Evolutionary conservation across 78 protist species (phyloP).

Genomic region (Paratrimastix pyriformis): DNA sequence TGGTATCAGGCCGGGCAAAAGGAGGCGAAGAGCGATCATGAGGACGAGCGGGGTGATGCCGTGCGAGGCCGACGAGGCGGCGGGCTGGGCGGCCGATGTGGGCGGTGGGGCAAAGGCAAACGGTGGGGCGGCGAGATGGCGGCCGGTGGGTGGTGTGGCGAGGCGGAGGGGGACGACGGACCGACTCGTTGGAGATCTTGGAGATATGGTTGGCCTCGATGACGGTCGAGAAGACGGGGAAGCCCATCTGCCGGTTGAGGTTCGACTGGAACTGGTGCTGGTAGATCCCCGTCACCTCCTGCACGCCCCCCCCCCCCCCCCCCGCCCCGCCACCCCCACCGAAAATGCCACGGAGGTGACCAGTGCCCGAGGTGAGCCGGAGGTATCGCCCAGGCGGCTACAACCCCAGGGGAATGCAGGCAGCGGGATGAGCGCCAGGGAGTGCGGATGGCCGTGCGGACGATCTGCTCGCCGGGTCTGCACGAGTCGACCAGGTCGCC

Average conservation of each 20-base stretch:
- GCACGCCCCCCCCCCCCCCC: background rate
- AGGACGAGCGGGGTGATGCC: too few relatives aligned
- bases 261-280: conserved; percentile 52
- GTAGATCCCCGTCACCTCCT: conserved; percentile 42
- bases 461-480: conserved; percentile 94
- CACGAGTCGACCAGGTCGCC: conserved; percentile 82
- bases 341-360: background rate
- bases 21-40: too few relatives aligned
- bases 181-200: conserved; percentile 37
- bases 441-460: background rate
- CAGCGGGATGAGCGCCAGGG: background rate
- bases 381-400: background rate
- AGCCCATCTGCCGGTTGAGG: conserved; percentile 76
- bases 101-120: too few relatives aligned
- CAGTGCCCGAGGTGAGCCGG: background rate
- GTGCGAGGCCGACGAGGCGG: too few relatives aligned
- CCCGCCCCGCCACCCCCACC: background rate
- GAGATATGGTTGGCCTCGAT: conserved; percentile 87
- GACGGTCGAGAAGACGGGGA: conserved; percentile 93
- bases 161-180: too few relatives aligned
- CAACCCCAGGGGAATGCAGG: background rate
- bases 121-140: too few relatives aligned
- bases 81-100: background rate
- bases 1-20: too few relatives aligned
- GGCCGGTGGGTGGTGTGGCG: too few relatives aligned